Base-by-base conservation (phyloP, 164 flowering plant genomes). In the Vitis labrusca region DNA sequence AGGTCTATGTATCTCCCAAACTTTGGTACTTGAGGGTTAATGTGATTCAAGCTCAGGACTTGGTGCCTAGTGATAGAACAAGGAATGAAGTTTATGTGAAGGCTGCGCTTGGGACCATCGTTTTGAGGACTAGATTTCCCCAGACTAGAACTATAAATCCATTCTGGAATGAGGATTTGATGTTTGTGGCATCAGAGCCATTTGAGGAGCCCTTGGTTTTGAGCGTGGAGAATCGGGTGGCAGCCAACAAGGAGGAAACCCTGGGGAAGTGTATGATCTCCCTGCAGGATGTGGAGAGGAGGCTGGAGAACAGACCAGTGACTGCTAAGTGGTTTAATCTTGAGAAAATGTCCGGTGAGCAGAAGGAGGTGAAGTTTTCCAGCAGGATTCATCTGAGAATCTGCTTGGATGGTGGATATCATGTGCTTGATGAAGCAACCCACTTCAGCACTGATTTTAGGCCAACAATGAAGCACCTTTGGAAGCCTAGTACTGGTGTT, bases 101-200 rank as follows among this genome's bases (percentile, higher is more conserved):
- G 72, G 84, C 61, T 13, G 47, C 56, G 6, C 56, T 82, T 16
- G 89, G 89, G 15, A 84, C 68, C 37, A 70, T 76, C 60, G 71
- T 76, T 1, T 55, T 79, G 56, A 76, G 76, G 65, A 87, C 83
- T 17, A 74, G 59, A 50, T 51, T 72, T 16, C 81, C 76, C 48
- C 81, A 59, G 7, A 68, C 71, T 59, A 71, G 70, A 63, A 80
- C 64, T 8, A 23, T 52, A 0, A 78, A 69, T 61, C 91, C 91
- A 0, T 55, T 78, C 37, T 87, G 91, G 91, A 85, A 85, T 59
- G 89, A 87, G 70, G 89, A 87, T 57, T 64, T 87, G 65, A 71
- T 87, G 66, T 87, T 85, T 57, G 88, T 83, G 8, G 91, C 74
- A 8, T 80, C 89, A 0, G 89, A 87, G 53, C 89, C 91, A n/a